Conservation (phyloP, 352 stramenopile genomes). For the Phytophthora idaei region DNA sequence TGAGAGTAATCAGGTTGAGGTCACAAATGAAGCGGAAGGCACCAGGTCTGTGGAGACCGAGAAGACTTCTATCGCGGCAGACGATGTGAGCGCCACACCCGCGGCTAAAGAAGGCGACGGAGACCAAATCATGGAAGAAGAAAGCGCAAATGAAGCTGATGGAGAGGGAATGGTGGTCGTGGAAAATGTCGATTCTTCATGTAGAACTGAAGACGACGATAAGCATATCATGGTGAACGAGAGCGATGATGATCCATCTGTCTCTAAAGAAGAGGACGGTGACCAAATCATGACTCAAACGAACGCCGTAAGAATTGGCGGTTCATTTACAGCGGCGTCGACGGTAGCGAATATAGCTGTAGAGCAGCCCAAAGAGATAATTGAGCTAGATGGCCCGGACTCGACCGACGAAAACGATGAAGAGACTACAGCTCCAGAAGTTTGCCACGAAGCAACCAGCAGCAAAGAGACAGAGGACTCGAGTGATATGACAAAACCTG, state of each 20-base stretch:
- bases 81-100: neutral
- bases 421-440: neutral
- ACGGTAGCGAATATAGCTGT: slow-evolving; percentile 1
- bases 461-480: neutral
- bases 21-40: neutral
- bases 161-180: slow-evolving; percentile 9
- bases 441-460: neutral
- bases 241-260: neutral
- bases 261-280: neutral
- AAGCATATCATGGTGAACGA: slow-evolving; percentile 2
- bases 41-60: neutral
- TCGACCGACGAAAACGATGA: slow-evolving; percentile 8
- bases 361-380: slow-evolving; percentile 20
- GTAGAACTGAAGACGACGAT: neutral
- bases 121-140: slow-evolving; percentile 15
- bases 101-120: slow-evolving; percentile 1
- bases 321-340: neutral
- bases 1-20: neutral
- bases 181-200: slow-evolving; percentile 1
- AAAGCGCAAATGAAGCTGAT: slow-evolving; percentile 1
- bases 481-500: neutral
- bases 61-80: neutral
- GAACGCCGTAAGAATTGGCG: neutral
- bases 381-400: slow-evolving; percentile 23
- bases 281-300: slow-evolving; percentile 5